Conservation (phyloP, 148 eudicot species). For the Persicaria maculosa region DNA sequence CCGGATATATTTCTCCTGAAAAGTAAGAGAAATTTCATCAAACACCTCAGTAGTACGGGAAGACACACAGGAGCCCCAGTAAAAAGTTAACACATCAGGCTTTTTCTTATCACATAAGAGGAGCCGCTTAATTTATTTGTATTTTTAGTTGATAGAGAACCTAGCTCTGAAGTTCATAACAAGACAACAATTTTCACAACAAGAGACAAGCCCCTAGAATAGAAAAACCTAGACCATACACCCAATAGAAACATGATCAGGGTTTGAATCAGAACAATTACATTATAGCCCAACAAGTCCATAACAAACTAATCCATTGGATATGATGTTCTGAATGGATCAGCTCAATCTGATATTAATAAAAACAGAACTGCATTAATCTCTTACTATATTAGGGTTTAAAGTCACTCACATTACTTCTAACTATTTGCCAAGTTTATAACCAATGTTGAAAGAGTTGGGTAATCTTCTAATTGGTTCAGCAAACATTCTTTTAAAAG, state of each 20-base stretch:
- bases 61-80: background rate
- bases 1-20: conserved; percentile 94
- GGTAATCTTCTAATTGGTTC: background rate
- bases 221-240: background rate
- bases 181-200: background rate
- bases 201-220: background rate
- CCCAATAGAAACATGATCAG: background rate
- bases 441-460: background rate
- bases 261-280: background rate
- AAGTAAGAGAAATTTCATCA: conserved; percentile 3
- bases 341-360: background rate
- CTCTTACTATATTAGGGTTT: background rate
- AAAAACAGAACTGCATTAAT: background rate
- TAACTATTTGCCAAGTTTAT: background rate
- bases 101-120: background rate
- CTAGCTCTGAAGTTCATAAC: background rate
- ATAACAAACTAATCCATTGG: background rate
- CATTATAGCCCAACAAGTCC: background rate
- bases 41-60: background rate
- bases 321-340: background rate
- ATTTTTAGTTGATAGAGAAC: background rate
- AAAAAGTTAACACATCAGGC: background rate
- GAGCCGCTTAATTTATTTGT: background rate
- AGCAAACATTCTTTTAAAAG: background rate
- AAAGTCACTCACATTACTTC: background rate